Evolutionary conservation across 768 basidiomycete species (phyloP).

Genomic region (Mycena chlorophos): DNA sequence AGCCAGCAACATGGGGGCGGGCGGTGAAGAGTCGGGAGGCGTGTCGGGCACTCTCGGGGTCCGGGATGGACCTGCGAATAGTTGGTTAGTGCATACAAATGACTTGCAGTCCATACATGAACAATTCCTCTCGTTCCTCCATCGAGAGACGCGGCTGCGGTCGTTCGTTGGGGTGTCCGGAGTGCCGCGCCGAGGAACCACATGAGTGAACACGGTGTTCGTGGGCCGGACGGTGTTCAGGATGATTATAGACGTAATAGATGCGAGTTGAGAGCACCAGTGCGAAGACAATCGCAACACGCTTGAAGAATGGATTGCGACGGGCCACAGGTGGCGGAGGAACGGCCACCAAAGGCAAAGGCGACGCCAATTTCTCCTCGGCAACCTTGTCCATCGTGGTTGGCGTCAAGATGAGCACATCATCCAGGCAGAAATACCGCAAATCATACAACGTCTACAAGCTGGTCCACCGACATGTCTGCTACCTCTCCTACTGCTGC

Average conservation of each 20-base stretch:
- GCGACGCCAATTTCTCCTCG: neutral
- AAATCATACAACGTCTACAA: neutral
- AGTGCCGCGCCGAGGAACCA: neutral
- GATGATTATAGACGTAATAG: neutral
- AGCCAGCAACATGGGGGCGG: slow-evolving; percentile 74
- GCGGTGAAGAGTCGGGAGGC: slow-evolving; percentile 61
- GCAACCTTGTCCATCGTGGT: neutral
- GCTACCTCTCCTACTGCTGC: slow-evolving; percentile 5
- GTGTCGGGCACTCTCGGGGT: slow-evolving; percentile 54
- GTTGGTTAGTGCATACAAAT: neutral
- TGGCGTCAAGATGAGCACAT: neutral
- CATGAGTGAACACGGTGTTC: neutral
- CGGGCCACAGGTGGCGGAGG: neutral
- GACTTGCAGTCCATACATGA: slow-evolving; percentile 23
- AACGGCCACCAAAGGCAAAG: neutral
- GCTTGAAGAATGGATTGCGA: neutral
- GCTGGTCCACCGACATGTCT: neutral
- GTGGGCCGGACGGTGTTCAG: neutral
- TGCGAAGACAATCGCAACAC: neutral
- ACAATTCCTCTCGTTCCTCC: slow-evolving; percentile 27
- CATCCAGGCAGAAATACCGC: neutral
- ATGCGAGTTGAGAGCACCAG: slow-evolving; percentile 2
- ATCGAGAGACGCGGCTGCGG: slow-evolving; percentile 14
- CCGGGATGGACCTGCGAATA: slow-evolving; percentile 52
- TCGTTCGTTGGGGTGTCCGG: neutral